A percentile compares a stretch with the other conserved stretches of the same genome.
Conservation (phyloP, 768 basidiomycete genomes). For the Mrakia blollopis region DNA sequence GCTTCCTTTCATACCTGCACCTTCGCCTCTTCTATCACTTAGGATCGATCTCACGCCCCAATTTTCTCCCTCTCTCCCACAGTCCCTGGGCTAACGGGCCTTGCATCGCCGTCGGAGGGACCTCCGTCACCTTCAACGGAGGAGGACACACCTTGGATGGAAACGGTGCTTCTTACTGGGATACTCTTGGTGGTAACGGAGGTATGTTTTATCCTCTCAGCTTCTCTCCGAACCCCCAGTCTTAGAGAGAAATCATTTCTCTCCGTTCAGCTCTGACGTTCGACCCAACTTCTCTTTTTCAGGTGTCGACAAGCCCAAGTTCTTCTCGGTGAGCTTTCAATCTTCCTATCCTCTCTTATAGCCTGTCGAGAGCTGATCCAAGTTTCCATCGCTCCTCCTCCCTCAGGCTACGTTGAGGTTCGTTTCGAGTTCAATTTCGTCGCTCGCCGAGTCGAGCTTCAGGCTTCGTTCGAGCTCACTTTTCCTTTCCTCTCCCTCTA, state of each 20-base stretch:
- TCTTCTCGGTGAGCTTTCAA: constrained; percentile 45
- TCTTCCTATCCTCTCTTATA: constrained; percentile 30
- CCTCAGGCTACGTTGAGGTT: neutral
- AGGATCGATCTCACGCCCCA: no score
- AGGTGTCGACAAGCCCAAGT: neutral
- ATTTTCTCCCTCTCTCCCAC: no score
- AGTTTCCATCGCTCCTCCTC: neutral
- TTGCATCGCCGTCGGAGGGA: no score
- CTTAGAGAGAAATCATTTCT: no score
- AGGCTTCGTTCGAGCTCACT: neutral
- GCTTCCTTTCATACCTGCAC: no score
- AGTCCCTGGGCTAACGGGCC: no score
- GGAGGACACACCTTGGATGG: constrained; percentile 49
- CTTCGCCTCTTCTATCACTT: no score
- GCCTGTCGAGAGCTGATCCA: neutral
- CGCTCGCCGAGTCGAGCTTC: neutral
- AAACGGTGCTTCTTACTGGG: constrained; percentile 51
- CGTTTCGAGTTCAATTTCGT: no score
- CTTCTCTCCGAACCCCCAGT: no score
- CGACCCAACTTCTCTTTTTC: no score
- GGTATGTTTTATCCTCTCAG: neutral
- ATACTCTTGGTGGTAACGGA: neutral
- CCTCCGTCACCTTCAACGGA: constrained; percentile 43
- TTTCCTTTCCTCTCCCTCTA: constrained; percentile 35
- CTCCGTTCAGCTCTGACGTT: no score